These are phyloP conservation scores for Pascua guehoae DNA, from an alignment of 1,284 basidiomycete genomes.

Conservation along the genomic window DNA sequence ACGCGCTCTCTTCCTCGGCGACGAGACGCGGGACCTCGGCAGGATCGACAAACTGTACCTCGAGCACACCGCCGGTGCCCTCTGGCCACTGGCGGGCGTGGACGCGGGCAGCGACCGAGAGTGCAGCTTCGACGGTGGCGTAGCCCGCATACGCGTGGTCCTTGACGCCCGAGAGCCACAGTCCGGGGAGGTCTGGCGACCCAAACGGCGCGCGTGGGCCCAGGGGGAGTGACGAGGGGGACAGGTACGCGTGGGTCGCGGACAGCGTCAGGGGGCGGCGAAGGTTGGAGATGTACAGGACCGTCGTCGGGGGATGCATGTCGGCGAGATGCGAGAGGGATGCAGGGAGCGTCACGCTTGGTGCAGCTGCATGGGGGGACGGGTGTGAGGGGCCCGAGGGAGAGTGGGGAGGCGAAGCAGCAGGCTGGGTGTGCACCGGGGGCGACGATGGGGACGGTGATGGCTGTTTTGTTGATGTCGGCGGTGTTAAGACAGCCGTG, in stretches of 20 bases:
- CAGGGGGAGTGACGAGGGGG: neutral
- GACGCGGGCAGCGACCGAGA: slow-evolving; percentile 25
- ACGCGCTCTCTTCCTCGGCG: slow-evolving; percentile 41
- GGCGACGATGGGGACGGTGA: no score
- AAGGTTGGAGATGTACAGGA: slow-evolving; percentile 47
- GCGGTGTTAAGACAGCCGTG: no score
- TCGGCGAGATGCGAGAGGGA: slow-evolving; percentile 36
- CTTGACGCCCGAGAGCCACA: slow-evolving; percentile 47
- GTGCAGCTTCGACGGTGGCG: slow-evolving; percentile 19
- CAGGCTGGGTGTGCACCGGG: neutral
- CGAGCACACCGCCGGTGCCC: slow-evolving; percentile 31
- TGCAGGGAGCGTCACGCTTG: slow-evolving; percentile 20
- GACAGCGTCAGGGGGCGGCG: slow-evolving; percentile 40
- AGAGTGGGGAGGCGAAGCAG: neutral
- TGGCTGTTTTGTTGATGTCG: no score
- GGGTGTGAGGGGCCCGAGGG: neutral
- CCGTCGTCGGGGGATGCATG: slow-evolving; percentile 31
- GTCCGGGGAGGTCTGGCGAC: slow-evolving; percentile 24
- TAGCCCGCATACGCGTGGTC: slow-evolving; percentile 44
- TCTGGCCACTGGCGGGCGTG: slow-evolving; percentile 32
- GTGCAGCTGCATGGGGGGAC: neutral
- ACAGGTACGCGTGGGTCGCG: slow-evolving; percentile 5
- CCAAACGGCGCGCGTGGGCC: slow-evolving; percentile 25
- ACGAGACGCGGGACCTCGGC: slow-evolving; percentile 30
- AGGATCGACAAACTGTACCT: slow-evolving; percentile 42